Conservation (phyloP, 2,329 filamentous ascomycete species). For the Elsinoe ampelina region DNA sequence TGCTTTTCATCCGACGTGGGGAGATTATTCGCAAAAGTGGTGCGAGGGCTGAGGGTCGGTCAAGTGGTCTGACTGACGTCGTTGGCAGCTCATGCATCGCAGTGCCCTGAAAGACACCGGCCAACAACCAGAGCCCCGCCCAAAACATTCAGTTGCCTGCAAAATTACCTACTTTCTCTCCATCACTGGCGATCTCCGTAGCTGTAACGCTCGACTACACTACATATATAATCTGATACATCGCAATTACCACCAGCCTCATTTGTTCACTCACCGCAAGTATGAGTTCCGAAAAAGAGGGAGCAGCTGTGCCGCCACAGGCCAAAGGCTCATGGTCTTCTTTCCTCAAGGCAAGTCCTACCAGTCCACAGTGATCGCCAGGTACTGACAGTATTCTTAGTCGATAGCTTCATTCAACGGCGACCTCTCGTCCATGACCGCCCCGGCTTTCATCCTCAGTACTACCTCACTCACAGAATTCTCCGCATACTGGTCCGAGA, state of each 20-base stretch:
- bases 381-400: slow-evolving; percentile 22
- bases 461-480: slow-evolving; percentile 48
- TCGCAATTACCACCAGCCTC: not conserved
- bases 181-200: not conserved
- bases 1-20: slow-evolving; percentile 7
- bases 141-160: not conserved
- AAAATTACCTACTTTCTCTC: not conserved
- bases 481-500: slow-evolving; percentile 49
- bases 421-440: slow-evolving; percentile 48
- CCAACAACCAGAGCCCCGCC: not conserved
- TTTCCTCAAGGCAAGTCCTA: slow-evolving; percentile 38
- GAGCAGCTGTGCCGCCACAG: slow-evolving; percentile 37
- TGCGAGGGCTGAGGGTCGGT: not conserved
- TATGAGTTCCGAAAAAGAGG: slow-evolving; percentile 28
- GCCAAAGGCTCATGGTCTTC: slow-evolving; percentile 41
- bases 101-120: not conserved
- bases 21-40: not conserved
- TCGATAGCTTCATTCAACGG: slow-evolving; percentile 48
- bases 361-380: not conserved
- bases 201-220: not conserved
- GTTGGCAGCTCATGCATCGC: not conserved
- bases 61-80: slow-evolving; percentile 10
- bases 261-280: not conserved
- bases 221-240: not conserved
- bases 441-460: slow-evolving; percentile 47